Evolutionary conservation across 495 filamentous ascomycete genomes (phyloP), one percentile per base, ranked within the genome.

Genomic region (Daldinia grandis): DNA sequence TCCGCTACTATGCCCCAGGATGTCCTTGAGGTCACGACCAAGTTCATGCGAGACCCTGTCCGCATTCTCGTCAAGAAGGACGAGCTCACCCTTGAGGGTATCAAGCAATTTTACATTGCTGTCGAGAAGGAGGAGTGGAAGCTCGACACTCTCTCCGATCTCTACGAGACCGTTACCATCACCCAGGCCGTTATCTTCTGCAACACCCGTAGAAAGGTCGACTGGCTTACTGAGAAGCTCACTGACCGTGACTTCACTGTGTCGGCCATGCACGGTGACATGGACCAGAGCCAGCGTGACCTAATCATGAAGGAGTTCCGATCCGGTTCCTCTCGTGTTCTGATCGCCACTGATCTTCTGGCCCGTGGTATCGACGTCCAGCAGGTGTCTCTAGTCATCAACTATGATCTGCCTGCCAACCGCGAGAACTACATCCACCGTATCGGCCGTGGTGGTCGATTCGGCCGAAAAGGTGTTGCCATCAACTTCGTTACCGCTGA

Each of bases 101-200:
- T 99, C 78, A 99, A 99, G 89, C 95, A 99, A 78, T 99, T 97
- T 88, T 99, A 97, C 87, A 99, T 99, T 81, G 95, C 95, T 66
- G 95, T 99, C 57, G 95, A 99, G 87, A 98, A 99, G 88, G 95
- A 99, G 80, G 95, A 98, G 77, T 99, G 96, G 96, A 99, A 99
- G 85, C 91, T 99, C 69, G 95, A 99, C 82, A 99, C 95, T 50
- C 93, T 99, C 31, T 98, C 92, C 77, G 95, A 99, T 82, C 85
- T 99, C 64, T 99, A 99, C 87, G 95, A 99, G 81, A 99, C 95
- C 33, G 91, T 99, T 78, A 99, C 95, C 73, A 99, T 99, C 80
- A 99, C 95, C 63, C 95, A 99, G 82, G 95, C 95, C 66, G 95
- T 99, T 80, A 99, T 99, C 84, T 99, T 99, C 91, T 99, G 95